Conservation (phyloP, 1,284 basidiomycete species). For the Puccinia brachypodii region DNA sequence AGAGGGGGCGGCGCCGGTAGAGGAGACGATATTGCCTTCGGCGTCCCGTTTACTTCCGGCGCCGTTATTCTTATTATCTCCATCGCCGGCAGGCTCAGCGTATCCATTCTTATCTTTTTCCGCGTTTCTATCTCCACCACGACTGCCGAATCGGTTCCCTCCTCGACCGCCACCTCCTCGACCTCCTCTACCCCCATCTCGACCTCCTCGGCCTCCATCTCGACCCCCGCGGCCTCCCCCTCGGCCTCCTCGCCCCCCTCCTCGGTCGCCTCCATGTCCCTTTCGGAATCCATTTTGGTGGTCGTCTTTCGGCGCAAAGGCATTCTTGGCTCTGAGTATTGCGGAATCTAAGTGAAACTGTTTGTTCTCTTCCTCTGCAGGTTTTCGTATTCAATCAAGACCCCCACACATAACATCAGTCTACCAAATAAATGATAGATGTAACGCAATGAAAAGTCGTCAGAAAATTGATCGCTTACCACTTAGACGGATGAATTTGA, state of each 20-base stretch:
- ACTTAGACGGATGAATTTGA: constrained; percentile 25
- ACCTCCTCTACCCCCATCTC: not conserved
- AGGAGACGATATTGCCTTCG: constrained; percentile 44
- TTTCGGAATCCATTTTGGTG: not conserved
- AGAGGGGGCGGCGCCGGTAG: constrained; percentile 15
- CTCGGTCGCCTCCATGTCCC: constrained; percentile 10
- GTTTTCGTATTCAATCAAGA: not conserved
- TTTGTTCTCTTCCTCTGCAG: constrained; percentile 23
- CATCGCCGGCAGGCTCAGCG: not conserved
- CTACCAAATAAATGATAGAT: not conserved
- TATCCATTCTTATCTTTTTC: constrained; percentile 21
- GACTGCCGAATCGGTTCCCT: not conserved
- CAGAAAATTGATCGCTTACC: constrained; percentile 16
- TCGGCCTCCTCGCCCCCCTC: constrained; percentile 13
- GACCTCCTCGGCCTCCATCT: not conserved
- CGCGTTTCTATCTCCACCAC: constrained; percentile 27
- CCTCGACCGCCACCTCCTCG: not conserved
- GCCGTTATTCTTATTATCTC: constrained; percentile 6
- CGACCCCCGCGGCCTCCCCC: not conserved
- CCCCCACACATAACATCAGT: not conserved
- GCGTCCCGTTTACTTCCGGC: constrained; percentile 38
- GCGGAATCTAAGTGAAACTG: constrained; percentile 43
- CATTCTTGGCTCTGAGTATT: constrained; percentile 8
- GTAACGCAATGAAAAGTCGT: not conserved
- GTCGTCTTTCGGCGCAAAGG: constrained; percentile 14